phyloP scores from a whole-genome alignment of 495 filamentous ascomycete genomes.

The Neurospora sp. region DNA sequence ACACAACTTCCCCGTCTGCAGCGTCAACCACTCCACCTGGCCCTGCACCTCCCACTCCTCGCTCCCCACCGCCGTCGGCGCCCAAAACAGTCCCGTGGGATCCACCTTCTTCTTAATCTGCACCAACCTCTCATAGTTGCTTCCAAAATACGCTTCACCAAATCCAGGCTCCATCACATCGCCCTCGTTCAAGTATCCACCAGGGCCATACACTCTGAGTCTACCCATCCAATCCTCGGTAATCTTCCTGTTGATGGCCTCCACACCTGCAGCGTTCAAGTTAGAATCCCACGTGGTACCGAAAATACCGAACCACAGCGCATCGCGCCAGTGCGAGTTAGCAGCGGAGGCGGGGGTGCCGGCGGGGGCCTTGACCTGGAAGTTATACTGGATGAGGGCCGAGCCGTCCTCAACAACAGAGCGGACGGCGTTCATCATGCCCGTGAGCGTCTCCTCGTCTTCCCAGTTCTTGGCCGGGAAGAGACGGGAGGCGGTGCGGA shows the following conservation, averaged over 20 bases:
- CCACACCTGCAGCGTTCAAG: neutral
- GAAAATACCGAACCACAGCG: slow-evolving; percentile 8
- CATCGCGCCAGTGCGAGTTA: slow-evolving; percentile 17
- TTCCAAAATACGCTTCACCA: slow-evolving; percentile 51
- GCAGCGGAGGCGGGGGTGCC: slow-evolving; percentile 7
- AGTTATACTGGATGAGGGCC: slow-evolving; percentile 15
- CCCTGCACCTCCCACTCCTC: slow-evolving; percentile 28
- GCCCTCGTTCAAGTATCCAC: slow-evolving; percentile 40
- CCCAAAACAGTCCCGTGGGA: slow-evolving; percentile 45
- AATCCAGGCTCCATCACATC: slow-evolving; percentile 55
- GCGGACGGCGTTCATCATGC: slow-evolving; percentile 12
- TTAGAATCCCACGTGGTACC: slow-evolving; percentile 4
- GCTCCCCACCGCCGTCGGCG: slow-evolving; percentile 43
- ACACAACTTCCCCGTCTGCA: slow-evolving; percentile 17
- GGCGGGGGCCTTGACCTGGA: slow-evolving; percentile 5
- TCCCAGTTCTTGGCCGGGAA: slow-evolving; percentile 21
- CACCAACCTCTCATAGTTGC: slow-evolving; percentile 33
- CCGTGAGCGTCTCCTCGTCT: slow-evolving; percentile 17
- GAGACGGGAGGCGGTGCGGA: slow-evolving; percentile 31
- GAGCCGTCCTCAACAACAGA: slow-evolving; percentile 11
- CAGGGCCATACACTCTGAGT: slow-evolving; percentile 17
- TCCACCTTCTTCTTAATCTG: slow-evolving; percentile 42
- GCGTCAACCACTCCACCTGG: slow-evolving; percentile 11
- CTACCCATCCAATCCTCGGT: slow-evolving; percentile 18
- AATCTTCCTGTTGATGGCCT: slow-evolving; percentile 9